Conservation (phyloP, 306 rosid species). For the Vachellia collinsii region DNA sequence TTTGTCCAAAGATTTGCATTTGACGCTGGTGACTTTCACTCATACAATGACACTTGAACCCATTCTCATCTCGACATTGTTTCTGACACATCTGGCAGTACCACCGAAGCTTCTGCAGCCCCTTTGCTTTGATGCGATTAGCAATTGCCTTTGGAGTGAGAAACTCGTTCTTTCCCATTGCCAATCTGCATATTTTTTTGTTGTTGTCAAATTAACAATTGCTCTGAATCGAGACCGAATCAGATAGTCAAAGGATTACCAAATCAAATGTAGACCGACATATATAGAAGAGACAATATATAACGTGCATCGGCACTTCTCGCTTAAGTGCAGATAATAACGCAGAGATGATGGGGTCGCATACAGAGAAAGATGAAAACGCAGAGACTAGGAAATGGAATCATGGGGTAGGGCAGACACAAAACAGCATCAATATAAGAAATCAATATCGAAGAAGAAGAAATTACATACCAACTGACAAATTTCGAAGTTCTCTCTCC, state of each 20-base stretch:
- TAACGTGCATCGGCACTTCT: not conserved
- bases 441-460: not conserved
- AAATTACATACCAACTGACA: not conserved
- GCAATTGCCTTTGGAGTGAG: constrained; percentile 92
- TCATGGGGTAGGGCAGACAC: not conserved
- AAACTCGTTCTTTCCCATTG: constrained; percentile 90
- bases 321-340: not conserved
- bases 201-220: not conserved
- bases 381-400: not conserved
- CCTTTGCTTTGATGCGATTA: constrained; percentile 88
- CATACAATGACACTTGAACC: constrained; percentile 94
- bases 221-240: not conserved
- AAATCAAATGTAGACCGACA: not conserved
- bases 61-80: constrained; percentile 95
- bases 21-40: constrained; percentile 96
- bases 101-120: constrained; percentile 94
- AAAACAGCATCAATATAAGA: not conserved
- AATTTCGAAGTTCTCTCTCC: not conserved
- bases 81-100: constrained; percentile 99
- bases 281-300: not conserved
- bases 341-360: not conserved
- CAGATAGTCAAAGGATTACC: not conserved
- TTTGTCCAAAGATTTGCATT: constrained; percentile 87
- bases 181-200: constrained; percentile 22
- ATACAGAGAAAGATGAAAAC: no score